phyloP scores from a whole-genome alignment of 805 yeast species.

The Barnettozyma sucrosica region DNA sequence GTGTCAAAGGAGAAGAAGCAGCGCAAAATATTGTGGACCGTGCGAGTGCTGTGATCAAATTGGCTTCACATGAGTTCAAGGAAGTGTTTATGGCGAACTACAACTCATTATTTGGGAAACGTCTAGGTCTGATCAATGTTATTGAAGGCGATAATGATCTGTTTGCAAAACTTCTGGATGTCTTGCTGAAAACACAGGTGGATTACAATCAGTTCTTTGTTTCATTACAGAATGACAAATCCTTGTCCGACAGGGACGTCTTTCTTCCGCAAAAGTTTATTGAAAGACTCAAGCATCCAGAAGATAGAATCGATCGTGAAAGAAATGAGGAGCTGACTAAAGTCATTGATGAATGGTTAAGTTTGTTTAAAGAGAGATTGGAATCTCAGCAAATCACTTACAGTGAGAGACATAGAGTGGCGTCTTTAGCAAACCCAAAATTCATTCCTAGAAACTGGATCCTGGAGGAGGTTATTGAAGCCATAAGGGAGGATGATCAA shows the following conservation, averaged over 20 bases:
- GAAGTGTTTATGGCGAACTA: constrained; percentile 54
- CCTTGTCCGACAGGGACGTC: constrained; percentile 29
- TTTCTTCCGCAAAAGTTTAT: constrained; percentile 26
- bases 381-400: constrained; percentile 30
- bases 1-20: constrained; percentile 44
- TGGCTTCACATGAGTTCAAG: constrained; percentile 61
- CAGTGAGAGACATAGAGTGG: constrained; percentile 37
- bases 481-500: constrained; percentile 44
- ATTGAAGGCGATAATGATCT: constrained; percentile 35
- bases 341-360: constrained; percentile 47
- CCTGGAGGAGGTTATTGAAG: constrained; percentile 70
- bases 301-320: constrained; percentile 30
- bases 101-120: constrained; percentile 46
- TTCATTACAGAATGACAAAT: constrained; percentile 44
- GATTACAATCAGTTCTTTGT: constrained; percentile 82
- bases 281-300: constrained; percentile 19
- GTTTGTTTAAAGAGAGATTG: constrained; percentile 40
- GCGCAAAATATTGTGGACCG: constrained; percentile 43
- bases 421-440: constrained; percentile 58
- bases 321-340: constrained; percentile 36
- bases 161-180: constrained; percentile 40
- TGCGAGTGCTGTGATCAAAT: constrained; percentile 59
- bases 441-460: constrained; percentile 86
- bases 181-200: constrained; percentile 54
- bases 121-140: constrained; percentile 59